Evolutionary conservation across 208 protist species (phyloP).

Genomic region (Strigomonas culicis): DNA sequence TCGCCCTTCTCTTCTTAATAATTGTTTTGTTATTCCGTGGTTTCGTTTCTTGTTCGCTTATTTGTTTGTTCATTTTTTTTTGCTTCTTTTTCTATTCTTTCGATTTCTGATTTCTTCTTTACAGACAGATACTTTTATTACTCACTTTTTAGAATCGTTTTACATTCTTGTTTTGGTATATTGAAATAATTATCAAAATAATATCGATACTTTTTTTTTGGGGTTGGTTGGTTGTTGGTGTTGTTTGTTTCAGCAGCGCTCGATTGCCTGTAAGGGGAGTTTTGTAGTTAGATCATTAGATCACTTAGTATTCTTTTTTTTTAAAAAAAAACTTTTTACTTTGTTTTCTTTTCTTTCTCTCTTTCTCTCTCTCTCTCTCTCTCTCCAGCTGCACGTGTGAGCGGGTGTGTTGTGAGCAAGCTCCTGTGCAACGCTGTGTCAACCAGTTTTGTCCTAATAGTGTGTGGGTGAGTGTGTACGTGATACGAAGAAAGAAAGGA

Average conservation of each 20-base stretch:
- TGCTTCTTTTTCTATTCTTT: conserved; percentile 16
- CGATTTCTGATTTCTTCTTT: conserved; percentile 14
- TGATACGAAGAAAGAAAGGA: too few relatives aligned
- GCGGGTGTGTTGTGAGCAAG: too few relatives aligned
- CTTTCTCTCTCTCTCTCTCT: conserved; percentile 2
- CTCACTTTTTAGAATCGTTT: conserved; percentile 1
- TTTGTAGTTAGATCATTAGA: background rate
- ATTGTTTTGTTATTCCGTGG: background rate
- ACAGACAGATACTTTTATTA: background rate
- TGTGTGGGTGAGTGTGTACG: too few relatives aligned
- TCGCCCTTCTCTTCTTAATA: too few relatives aligned
- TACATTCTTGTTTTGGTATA: too few relatives aligned
- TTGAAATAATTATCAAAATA: too few relatives aligned
- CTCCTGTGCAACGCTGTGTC: too few relatives aligned
- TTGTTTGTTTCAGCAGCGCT: background rate
- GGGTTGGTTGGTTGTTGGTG: background rate
- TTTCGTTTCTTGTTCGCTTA: conserved; percentile 9
- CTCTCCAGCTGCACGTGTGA: background rate
- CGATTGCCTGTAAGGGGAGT: conserved; percentile 1
- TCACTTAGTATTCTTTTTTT: background rate
- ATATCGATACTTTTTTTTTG: background rate
- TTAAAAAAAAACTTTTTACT: conserved; percentile 14
- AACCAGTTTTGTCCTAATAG: too few relatives aligned
- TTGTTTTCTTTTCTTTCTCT: conserved; percentile 12
- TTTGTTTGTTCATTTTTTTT: conserved; percentile 11